Percentiles rank a stretch among this genome's conserved stretches.
Evolutionary conservation across 1,284 basidiomycete species (phyloP).

Genomic region (Ustilago tritici): DNA sequence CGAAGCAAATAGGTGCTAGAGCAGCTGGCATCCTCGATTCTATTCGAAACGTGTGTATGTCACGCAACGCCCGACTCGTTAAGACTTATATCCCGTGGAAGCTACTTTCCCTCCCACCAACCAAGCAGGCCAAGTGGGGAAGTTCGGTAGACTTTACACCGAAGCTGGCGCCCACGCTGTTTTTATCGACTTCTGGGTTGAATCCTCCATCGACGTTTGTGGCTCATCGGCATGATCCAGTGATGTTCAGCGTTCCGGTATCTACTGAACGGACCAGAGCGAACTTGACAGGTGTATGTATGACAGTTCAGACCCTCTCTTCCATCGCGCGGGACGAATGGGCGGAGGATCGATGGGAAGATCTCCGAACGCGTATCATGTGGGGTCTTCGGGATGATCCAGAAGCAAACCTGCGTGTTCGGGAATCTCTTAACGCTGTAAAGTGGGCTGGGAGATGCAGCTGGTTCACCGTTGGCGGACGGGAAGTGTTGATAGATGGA

Average conservation of each 20-base stretch:
- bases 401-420: conserved; percentile 35
- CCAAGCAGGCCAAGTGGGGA: conserved; percentile 30
- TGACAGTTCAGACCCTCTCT: conserved; percentile 65
- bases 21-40: conserved; percentile 55
- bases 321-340: conserved; percentile 62
- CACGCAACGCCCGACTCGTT: conserved; percentile 42
- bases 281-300: conserved; percentile 53
- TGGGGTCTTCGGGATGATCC: conserved; percentile 53
- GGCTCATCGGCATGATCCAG: conserved; percentile 49
- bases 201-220: conserved; percentile 53
- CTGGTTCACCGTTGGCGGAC: conserved; percentile 72
- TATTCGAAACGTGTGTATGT: conserved; percentile 44
- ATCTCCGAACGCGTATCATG: conserved; percentile 59
- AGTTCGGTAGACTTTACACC: conserved; percentile 36
- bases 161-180: conserved; percentile 38
- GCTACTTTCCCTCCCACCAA: conserved; percentile 37
- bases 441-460: conserved; percentile 87
- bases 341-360: conserved; percentile 52
- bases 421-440: conserved; percentile 30
- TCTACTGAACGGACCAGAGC: conserved; percentile 55
- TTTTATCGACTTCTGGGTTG: conserved; percentile 40
- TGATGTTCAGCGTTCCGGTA: conserved; percentile 31
- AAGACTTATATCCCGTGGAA: conserved; percentile 53
- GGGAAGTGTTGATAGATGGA: conserved; percentile 80
- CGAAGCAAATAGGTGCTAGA: conserved; percentile 30